Conservation (phyloP, 441 rosid genomes). For the Gossypium davidsonii region DNA sequence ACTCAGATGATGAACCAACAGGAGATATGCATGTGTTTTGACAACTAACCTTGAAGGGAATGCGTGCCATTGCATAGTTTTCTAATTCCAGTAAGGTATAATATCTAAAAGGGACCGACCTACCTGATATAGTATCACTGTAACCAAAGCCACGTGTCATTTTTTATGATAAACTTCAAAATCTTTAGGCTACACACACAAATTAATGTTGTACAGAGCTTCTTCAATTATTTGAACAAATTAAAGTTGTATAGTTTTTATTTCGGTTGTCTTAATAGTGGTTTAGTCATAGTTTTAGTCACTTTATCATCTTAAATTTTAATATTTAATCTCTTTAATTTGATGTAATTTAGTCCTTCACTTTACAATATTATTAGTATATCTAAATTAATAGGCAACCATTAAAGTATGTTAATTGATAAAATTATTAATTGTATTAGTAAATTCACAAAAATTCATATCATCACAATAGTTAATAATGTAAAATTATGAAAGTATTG, state of each 20-base stretch:
- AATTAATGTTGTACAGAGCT: conserved; percentile 2
- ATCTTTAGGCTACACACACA: not conserved
- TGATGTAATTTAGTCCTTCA: no score
- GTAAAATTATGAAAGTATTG: no score
- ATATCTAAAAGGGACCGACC: conserved; percentile 15
- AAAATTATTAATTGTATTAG: no score
- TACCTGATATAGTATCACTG: not conserved
- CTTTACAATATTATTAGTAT: no score
- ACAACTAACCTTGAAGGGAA: not conserved
- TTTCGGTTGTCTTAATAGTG: not conserved
- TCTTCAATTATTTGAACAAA: not conserved
- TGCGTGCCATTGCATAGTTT: not conserved
- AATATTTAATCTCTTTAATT: no score
- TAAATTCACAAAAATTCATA: no score
- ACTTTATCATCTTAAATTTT: no score
- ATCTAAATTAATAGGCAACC: no score
- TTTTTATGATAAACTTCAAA: not conserved
- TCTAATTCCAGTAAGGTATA: conserved; percentile 8
- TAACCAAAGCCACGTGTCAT: conserved; percentile 15
- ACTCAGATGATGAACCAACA: not conserved
- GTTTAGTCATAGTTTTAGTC: no score
- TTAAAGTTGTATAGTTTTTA: not conserved
- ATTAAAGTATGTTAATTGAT: no score
- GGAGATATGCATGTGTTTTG: conserved; percentile 21
- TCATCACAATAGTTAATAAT: no score